Evolutionary conservation across 2,329 filamentous ascomycete species (phyloP).

Genomic region (Colletotrichum tofieldiae): DNA sequence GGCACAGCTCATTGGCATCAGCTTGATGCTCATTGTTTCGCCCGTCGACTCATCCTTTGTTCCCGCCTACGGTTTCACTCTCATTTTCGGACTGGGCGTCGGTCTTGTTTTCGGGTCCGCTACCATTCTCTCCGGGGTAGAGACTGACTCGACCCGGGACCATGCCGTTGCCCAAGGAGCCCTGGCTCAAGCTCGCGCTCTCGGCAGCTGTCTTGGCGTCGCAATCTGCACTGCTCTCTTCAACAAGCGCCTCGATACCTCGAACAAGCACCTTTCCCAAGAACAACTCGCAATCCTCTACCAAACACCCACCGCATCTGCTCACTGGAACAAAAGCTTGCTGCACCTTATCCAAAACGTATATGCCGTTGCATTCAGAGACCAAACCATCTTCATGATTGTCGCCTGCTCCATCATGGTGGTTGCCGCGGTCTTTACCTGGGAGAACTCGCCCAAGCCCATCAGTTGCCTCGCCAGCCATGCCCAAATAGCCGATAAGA

Average conservation of each 20-base stretch:
- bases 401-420: slow-evolving; percentile 61
- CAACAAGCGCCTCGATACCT: slow-evolving; percentile 61
- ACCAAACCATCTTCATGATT: slow-evolving; percentile 64
- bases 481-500: slow-evolving; percentile 35
- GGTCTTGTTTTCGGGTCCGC: slow-evolving; percentile 71
- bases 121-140: slow-evolving; percentile 71
- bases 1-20: slow-evolving; percentile 68
- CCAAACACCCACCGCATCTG: slow-evolving; percentile 59
- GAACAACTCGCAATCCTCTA: slow-evolving; percentile 60
- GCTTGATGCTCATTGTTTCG: slow-evolving; percentile 64
- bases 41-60: slow-evolving; percentile 52
- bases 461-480: slow-evolving; percentile 44
- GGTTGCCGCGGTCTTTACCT: slow-evolving; percentile 60
- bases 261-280: slow-evolving; percentile 54
- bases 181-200: slow-evolving; percentile 71
- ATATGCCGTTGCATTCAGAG: slow-evolving; percentile 63
- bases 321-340: slow-evolving; percentile 52
- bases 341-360: slow-evolving; percentile 56
- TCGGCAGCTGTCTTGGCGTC: slow-evolving; percentile 73
- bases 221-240: slow-evolving; percentile 73
- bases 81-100: slow-evolving; percentile 72
- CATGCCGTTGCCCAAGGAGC: slow-evolving; percentile 73
- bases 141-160: slow-evolving; percentile 63
- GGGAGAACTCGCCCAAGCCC: slow-evolving; percentile 59
- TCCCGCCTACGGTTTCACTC: slow-evolving; percentile 69